These are phyloP conservation scores for Ceratobasidium sp. DNA, from an alignment of 1,284 basidiomycete genomes.

Conservation along the genomic window DNA sequence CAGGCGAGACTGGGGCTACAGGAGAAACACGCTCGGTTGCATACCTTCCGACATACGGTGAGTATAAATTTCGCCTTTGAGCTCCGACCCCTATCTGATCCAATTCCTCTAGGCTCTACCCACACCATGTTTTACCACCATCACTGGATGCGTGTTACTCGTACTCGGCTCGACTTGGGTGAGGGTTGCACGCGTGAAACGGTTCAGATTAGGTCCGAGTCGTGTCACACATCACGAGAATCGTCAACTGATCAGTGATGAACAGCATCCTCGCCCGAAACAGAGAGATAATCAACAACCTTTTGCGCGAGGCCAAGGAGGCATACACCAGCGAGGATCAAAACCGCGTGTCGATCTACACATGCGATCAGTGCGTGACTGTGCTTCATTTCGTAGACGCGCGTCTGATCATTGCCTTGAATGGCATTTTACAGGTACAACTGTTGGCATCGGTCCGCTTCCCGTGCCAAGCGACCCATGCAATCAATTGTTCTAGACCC, in stretches of 20 bases:
- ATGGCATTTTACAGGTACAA: constrained; percentile 52
- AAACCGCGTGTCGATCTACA: constrained; percentile 62
- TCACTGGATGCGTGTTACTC: constrained; percentile 42
- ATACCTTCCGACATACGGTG: constrained; percentile 42
- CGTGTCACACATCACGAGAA: neutral
- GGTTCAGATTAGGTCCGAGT: constrained; percentile 44
- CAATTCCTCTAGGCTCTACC: constrained; percentile 36
- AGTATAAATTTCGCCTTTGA: neutral
- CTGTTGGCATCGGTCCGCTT: constrained; percentile 62
- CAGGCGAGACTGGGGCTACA: constrained; percentile 51
- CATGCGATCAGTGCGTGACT: constrained; percentile 48
- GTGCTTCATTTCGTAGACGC: neutral
- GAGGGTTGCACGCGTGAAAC: constrained; percentile 40
- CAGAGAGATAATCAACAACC: constrained; percentile 60
- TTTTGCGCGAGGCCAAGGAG: constrained; percentile 64
- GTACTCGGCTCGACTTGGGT: constrained; percentile 36
- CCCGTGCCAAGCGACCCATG: constrained; percentile 66
- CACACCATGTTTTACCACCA: constrained; percentile 42
- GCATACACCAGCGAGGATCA: constrained; percentile 59
- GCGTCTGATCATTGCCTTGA: neutral
- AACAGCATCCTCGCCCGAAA: constrained; percentile 80
- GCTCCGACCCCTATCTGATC: constrained; percentile 1
- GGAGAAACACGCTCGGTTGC: constrained; percentile 43
- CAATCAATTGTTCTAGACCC: constrained; percentile 71
- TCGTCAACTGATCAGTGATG: neutral